Evolutionary conservation across 768 basidiomycete species (phyloP), one percentile per base, ranked within the genome.

Genomic region (Naganishia vaughanmartiniae): DNA sequence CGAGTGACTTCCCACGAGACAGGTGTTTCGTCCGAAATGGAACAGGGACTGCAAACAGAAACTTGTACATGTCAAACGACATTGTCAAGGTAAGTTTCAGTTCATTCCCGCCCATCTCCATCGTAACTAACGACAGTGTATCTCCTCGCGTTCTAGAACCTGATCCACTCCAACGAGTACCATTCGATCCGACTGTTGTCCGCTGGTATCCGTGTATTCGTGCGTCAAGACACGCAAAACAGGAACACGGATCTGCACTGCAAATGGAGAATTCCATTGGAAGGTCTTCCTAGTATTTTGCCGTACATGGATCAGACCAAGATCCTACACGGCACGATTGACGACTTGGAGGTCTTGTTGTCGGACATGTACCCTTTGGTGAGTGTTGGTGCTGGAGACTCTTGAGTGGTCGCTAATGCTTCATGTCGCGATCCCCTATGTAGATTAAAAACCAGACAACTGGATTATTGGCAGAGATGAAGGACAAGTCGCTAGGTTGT

Each of bases 161-260:
- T 98, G 71, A 85, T 97, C 69, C 76, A 84, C 65, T 83, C 88
- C 77, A 99, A 98, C 78, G 88, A 92, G 78, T 94, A 89, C 79
- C 86, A 86, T 33, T 88, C 89, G 31, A 85, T 97, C 67, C 88
- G 96, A 1, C 87, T 99, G 65, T 89, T 93, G 75, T 88, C 90
- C 17, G 90, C 91, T n/a, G 96, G 96, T 24, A 93, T 93, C 48
- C 95, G 96, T 80, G 88, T 93, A 15, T 90, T 98, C 81, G 87
- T 88, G 7, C 90, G 92, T 77, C 94, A 98, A 79, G 94, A 95
- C 71, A 87, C 86, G 1, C 87, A 76, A 54, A 67, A 58, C 46
- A 79, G 76, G 54, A 76, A 79, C 24, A 76, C 73, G 19, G 79
- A 79, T 21, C 79, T 81, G 54, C 39, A 74, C 67, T 81, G 84